phyloP scores from a whole-genome alignment of 2,329 filamentous ascomycete species.

The Ascochyta viciae-villosae region DNA sequence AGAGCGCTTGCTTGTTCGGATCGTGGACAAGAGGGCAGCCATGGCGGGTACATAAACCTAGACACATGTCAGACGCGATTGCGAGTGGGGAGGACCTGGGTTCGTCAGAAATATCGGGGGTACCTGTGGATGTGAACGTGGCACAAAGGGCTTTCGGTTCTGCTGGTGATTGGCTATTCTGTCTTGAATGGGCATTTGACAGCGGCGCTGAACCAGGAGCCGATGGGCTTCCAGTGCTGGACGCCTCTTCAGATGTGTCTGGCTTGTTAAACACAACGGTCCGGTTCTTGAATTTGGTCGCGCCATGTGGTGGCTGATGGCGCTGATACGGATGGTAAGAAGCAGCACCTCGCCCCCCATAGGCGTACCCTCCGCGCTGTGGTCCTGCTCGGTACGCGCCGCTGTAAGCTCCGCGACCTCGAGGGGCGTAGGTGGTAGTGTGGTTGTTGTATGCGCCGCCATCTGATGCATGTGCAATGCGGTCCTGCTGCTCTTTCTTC shows the following conservation, averaged over 20 bases:
- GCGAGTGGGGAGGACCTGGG: slow-evolving; percentile 1
- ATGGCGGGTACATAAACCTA: slow-evolving; percentile 84
- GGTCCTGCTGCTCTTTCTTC: slow-evolving; percentile 30
- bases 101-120: slow-evolving; percentile 19
- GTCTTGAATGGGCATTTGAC: slow-evolving; percentile 6
- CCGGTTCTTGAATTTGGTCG: slow-evolving; percentile 21
- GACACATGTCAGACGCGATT: slow-evolving; percentile 24
- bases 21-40: slow-evolving; percentile 85
- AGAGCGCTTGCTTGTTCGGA: slow-evolving; percentile 83
- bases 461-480: slow-evolving; percentile 13
- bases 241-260: slow-evolving; percentile 6
- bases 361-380: slow-evolving; percentile 19
- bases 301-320: slow-evolving; percentile 7
- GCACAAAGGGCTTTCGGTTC: slow-evolving; percentile 30
- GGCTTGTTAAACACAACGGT: slow-evolving; percentile 22
- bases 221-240: slow-evolving; percentile 1
- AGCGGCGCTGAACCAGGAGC: slow-evolving; percentile 2
- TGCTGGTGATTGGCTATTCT: slow-evolving; percentile 14
- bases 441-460: slow-evolving; percentile 1
- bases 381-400: not conserved
- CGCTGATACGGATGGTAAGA: slow-evolving; percentile 35
- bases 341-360: slow-evolving; percentile 10
- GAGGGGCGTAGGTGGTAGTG: not conserved
- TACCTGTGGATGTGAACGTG: slow-evolving; percentile 45
- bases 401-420: slow-evolving; percentile 7